Conservation (phyloP, 805 yeast species). For the Naumovozyma dairenensis region DNA sequence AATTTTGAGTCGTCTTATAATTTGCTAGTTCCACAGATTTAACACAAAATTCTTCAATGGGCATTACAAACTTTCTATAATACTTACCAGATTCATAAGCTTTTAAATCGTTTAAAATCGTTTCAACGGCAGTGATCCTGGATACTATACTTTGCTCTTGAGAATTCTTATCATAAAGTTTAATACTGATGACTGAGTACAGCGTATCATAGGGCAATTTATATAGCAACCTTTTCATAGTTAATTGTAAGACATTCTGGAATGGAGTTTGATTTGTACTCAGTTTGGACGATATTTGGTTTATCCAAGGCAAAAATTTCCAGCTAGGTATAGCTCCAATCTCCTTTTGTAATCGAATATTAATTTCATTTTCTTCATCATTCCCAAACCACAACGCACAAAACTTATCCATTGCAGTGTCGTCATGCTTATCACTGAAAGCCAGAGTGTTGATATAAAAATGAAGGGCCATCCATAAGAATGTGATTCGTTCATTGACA, state of each 20-base stretch:
- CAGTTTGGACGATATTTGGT: constrained; percentile 69
- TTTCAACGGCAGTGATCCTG: constrained; percentile 43
- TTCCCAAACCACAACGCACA: constrained; percentile 77
- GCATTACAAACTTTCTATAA: constrained; percentile 28
- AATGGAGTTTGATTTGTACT: constrained; percentile 40
- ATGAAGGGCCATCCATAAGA: constrained; percentile 44
- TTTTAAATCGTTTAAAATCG: constrained; percentile 36
- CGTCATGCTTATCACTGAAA: constrained; percentile 35
- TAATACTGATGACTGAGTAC: constrained; percentile 50
- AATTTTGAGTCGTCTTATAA: constrained; percentile 22
- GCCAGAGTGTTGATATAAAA: constrained; percentile 51
- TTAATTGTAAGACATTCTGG: constrained; percentile 41
- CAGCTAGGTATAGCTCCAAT: constrained; percentile 41
- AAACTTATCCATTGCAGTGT: constrained; percentile 60
- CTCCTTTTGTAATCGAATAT: constrained; percentile 31
- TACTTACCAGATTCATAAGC: constrained; percentile 19
- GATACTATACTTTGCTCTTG: constrained; percentile 34
- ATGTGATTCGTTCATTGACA: constrained; percentile 30
- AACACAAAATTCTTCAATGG: constrained; percentile 43
- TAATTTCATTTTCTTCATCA: constrained; percentile 37
- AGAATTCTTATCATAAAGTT: constrained; percentile 33
- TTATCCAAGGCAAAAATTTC: constrained; percentile 70
- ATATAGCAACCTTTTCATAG: constrained; percentile 39
- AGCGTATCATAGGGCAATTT: constrained; percentile 68
- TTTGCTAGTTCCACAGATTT: constrained; percentile 44